Base-by-base conservation (phyloP, 441 rosid species). In the Aleurites moluccanus region DNA sequence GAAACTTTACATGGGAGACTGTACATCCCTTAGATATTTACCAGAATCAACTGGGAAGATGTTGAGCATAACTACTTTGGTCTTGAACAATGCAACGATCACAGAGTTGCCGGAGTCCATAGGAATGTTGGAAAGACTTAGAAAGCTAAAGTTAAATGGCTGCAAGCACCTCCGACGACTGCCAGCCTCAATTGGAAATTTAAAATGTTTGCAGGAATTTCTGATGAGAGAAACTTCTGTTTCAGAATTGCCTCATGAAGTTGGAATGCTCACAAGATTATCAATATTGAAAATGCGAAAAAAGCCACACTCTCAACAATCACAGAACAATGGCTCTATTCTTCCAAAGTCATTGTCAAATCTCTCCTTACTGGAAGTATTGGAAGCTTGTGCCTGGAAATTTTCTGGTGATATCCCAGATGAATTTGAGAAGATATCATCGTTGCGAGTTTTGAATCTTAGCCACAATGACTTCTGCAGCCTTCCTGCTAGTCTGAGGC, bases 331-430 rank as follows among this genome's bases (percentile, higher is more conserved):
- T 52, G 28, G 81, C 40, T 44, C 70, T n/a, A n/a, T 57, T 8
- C 53, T 86, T 27, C 88, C 92, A 40, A 33, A 50, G 28, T 82
- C 92, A 47, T 88, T 91, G 80, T 81, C 81, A 16, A 80, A 80
- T 64, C 89, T 91, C 55, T 73, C 77, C 64, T 50, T 10, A 38
- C 86, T 91, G 16, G 64, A 81, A 82, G 84, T 86, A 35, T 67
- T 90, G 20, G 87, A 90, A 73, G 93, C 92, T 73, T 76, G 83
- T 15, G 86, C 83, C 15, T 92, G 92, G 86, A 63, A 80, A 79
- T 75, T 90, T 57, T 66, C 69, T 2, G 91, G 94, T 44, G 69
- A 78, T 63, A 82, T 92, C 80, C 88, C 88, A 0, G 92, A 89
- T 74, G 89, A 77, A 78, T 67, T 92, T 44, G 91, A 82, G 84